Evolutionary conservation across 805 yeast genomes (phyloP).

Genomic region (Lipomyces yamadae): DNA sequence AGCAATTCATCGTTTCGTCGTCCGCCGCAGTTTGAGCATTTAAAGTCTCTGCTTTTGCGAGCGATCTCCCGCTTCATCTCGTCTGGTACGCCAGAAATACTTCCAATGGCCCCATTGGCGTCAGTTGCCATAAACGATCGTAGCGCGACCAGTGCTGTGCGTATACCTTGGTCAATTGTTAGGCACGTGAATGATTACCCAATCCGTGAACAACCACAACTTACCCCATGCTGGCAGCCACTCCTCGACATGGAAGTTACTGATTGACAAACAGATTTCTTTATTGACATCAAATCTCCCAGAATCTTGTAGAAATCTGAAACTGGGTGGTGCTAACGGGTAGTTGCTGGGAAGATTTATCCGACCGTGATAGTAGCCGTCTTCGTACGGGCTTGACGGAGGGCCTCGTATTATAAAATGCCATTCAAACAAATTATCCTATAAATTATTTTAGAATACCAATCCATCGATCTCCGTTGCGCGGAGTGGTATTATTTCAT

Average conservation of each 20-base stretch:
- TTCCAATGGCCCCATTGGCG: slow-evolving; percentile 35
- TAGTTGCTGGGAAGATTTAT: slow-evolving; percentile 80
- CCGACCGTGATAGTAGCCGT: slow-evolving; percentile 91
- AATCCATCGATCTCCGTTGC: neutral
- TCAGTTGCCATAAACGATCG: slow-evolving; percentile 33
- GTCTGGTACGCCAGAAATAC: slow-evolving; percentile 33
- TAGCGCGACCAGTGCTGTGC: slow-evolving; percentile 33
- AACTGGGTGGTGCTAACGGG: slow-evolving; percentile 82
- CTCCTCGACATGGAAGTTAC: slow-evolving; percentile 37
- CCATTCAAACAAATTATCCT: slow-evolving; percentile 55
- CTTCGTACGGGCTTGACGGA: slow-evolving; percentile 81
- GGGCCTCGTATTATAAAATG: slow-evolving; percentile 93
- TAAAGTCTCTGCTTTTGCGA: slow-evolving; percentile 18
- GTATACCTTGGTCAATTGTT: slow-evolving; percentile 21
- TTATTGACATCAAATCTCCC: slow-evolving; percentile 34
- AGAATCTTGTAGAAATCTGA: slow-evolving; percentile 38
- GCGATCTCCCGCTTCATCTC: slow-evolving; percentile 29
- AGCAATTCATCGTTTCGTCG: slow-evolving; percentile 19
- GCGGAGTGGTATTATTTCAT: neutral
- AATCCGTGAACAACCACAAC: neutral
- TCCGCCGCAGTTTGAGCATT: slow-evolving; percentile 17
- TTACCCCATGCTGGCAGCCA: slow-evolving; percentile 38
- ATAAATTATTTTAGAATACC: neutral
- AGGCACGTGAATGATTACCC: no score
- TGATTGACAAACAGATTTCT: slow-evolving; percentile 35